Base-by-base conservation (phyloP, 129 eudicot species). In the Chrysanthemum lavandulifolium region DNA sequence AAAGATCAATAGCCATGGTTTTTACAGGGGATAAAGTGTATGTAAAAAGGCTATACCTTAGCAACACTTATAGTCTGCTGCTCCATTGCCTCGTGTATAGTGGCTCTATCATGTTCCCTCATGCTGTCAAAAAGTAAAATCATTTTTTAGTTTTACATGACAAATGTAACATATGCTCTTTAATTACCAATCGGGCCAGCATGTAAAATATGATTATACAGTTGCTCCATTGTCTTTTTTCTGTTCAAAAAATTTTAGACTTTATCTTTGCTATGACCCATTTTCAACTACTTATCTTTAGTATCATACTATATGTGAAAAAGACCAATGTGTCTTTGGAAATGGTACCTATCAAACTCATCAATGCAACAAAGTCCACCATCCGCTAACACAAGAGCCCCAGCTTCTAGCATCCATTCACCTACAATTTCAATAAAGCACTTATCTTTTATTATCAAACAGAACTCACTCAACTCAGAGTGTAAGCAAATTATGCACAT, bases 281-380 rank as follows among this genome's bases (percentile, higher is more conserved):
- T 40, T 40, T 40, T 40, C 47, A 40, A 40, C 10, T 7, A 40
- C 1, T 40, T 40, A 6, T 40, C 47, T 40, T 40, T 40, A 2
- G 0, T 10, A 40, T 40, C 47, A 40, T 40, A 40, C 45, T 40
- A 40, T 36, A 36, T 36, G 43, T 1, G 47, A 40, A 40, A 40
- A 40, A 40, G 10, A 40, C 47, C 47, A 40, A 40, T 40, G 7
- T 7, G 0, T 40, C 6, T 40, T 6, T 2, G 4, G 47, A 40
- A 40, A 40, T 40, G 47, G 47, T 40, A 40, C 47, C 47, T 91
- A 69, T 91, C 92, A 78, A 95, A 95, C 80, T 95, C 99, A 70
- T 95, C 99, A 73, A 95, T 95, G 90, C 99, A 95, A 73, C 99
- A 95, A 68, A 95, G 91, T 52, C 99, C 99, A 62, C 99, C 99